Evolutionary conservation across 108 stramenopile genomes (phyloP).

Genomic region (Aureococcus anophagefferens): DNA sequence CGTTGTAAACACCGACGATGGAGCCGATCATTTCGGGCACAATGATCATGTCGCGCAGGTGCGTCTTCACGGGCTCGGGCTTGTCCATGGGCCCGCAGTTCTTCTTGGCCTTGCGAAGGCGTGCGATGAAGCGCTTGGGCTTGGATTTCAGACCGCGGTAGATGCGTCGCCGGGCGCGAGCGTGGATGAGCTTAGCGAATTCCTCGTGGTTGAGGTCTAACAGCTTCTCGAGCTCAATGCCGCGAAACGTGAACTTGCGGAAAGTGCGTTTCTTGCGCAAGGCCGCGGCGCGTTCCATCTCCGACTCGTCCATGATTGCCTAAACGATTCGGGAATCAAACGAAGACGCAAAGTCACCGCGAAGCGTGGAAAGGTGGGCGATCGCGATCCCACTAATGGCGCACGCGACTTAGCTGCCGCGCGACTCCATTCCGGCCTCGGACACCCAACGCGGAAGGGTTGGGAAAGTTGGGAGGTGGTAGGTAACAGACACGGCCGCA

Average conservation of each 20-base stretch:
- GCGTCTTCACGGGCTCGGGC: constrained; percentile 97
- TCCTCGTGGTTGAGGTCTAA: constrained; percentile 96
- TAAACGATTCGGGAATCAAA: too few relatives aligned
- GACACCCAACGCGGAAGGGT: too few relatives aligned
- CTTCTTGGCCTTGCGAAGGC: constrained; percentile 97
- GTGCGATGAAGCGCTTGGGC: constrained; percentile 98
- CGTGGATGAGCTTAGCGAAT: constrained; percentile 87
- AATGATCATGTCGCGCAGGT: constrained; percentile 98
- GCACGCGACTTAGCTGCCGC: too few relatives aligned
- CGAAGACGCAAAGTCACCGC: too few relatives aligned
- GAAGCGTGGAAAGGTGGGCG: too few relatives aligned
- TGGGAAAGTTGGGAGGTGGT: too few relatives aligned
- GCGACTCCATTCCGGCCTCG: too few relatives aligned
- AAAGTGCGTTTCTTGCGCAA: constrained; percentile 99
- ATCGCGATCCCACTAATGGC: too few relatives aligned
- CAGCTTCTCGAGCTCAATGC: constrained; percentile 93
- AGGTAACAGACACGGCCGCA: too few relatives aligned
- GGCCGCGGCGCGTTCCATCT: constrained; percentile 83
- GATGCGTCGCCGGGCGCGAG: constrained; percentile 95
- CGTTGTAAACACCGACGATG: constrained; percentile 98
- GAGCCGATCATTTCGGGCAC: constrained; percentile 99
- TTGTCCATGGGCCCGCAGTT: constrained; percentile 90
- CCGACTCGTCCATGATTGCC: constrained; percentile 80
- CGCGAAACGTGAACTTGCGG: constrained; percentile 98
- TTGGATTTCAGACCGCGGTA: constrained; percentile 95